Conservation (phyloP, 2,329 filamentous ascomycete species). For the Fusarium foetens region DNA sequence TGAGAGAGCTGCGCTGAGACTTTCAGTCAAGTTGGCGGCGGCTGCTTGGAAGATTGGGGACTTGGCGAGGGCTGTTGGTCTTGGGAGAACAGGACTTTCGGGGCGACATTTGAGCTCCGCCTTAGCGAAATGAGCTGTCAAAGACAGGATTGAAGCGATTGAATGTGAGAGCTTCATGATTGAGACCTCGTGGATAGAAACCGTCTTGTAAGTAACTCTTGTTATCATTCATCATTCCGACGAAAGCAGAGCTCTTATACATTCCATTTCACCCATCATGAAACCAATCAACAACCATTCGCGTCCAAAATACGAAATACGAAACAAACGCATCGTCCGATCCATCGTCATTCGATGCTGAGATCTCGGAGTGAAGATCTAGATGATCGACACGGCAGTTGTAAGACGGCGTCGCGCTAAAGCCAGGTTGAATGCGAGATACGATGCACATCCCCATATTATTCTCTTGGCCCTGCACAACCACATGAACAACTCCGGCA, state of each 20-base stretch:
- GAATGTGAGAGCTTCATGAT: background rate
- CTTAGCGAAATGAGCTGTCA: background rate
- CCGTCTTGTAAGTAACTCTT: background rate
- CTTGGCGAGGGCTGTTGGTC: constrained; percentile 39
- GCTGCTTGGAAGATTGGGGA: constrained; percentile 46
- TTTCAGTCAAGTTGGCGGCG: constrained; percentile 42
- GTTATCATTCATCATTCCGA: background rate
- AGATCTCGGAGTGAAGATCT: background rate
- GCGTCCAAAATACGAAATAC: constrained; percentile 19
- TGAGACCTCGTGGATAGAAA: background rate
- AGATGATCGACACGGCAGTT: constrained; percentile 24
- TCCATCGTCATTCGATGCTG: background rate
- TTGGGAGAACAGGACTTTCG: constrained; percentile 47
- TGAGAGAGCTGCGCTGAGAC: constrained; percentile 46
- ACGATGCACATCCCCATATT: constrained; percentile 18
- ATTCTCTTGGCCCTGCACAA: background rate
- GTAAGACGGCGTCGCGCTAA: constrained; percentile 15
- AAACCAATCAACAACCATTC: background rate
- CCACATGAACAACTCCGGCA: background rate
- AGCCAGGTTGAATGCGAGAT: constrained; percentile 27
- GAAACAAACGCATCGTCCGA: background rate
- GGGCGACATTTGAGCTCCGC: constrained; percentile 44
- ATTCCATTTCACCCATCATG: too few species aligned
- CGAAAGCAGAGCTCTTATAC: constrained; percentile 3
- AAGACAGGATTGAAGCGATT: background rate